A percentile compares a stretch with the other conserved stretches of the same genome.
Evolutionary conservation across 352 stramenopile species (phyloP).

Genomic region (Phytophthora pistaciae): DNA sequence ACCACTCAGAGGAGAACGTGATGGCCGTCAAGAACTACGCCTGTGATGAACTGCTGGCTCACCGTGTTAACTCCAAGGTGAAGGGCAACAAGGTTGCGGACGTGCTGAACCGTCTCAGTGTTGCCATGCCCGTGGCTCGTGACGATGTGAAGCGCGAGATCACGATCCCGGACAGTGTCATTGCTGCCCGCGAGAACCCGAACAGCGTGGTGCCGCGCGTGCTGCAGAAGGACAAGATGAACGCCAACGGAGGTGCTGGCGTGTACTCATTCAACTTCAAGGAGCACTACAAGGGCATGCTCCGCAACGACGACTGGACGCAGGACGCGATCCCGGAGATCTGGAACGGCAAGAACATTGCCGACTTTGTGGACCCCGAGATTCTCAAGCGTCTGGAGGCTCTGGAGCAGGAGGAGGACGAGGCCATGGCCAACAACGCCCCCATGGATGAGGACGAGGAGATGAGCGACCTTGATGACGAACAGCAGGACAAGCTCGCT

Average conservation of each 20-base stretch:
- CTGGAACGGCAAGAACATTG: conserved; percentile 99
- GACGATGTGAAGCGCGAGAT: conserved; percentile 93
- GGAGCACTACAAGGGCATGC: conserved; percentile 97
- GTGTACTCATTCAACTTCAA: conserved; percentile 98
- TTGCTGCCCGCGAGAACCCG: conserved; percentile 78
- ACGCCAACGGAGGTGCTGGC: conserved; percentile 96
- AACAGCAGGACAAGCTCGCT: conserved; percentile 93
- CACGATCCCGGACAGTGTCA: conserved; percentile 95
- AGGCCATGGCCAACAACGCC: conserved; percentile 92
- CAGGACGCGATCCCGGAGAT: conserved; percentile 99
- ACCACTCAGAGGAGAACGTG: conserved; percentile 98
- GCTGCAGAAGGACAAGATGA: conserved; percentile 90
- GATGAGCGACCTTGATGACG: conserved; percentile 95
- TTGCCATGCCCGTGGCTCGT: conserved; percentile 95
- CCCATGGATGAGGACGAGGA: conserved; percentile 91
- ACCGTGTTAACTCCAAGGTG: conserved; percentile 95
- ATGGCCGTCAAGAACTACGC: conserved; percentile 95
- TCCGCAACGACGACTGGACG: conserved; percentile 97
- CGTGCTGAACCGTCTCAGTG: conserved; percentile 97
- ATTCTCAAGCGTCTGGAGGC: conserved; percentile 97
- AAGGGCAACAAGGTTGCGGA: conserved; percentile 96
- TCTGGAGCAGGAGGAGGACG: conserved; percentile 98
- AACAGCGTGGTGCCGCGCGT: conserved; percentile 47
- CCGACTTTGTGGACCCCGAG: conserved; percentile 98
- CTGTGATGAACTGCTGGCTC: conserved; percentile 96